Conservation (phyloP, 352 stramenopile genomes). For the Globisporangium spinosum region DNA sequence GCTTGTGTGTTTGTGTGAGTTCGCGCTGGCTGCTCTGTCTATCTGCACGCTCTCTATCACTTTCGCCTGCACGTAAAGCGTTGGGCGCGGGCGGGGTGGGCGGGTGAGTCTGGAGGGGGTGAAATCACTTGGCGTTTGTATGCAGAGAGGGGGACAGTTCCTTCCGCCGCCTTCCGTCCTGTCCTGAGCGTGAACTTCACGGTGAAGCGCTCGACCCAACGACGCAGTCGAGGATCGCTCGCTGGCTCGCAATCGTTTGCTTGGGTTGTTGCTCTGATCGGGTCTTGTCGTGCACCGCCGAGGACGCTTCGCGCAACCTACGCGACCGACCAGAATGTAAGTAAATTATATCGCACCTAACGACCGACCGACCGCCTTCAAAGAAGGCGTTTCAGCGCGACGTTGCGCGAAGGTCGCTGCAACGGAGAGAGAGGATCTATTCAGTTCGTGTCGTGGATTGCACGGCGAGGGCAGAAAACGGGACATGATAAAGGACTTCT, state of each 20-base stretch:
- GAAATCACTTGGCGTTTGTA: constrained; percentile 8
- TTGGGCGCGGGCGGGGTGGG: not conserved
- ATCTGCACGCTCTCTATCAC: constrained; percentile 6
- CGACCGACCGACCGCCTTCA: constrained; percentile 14
- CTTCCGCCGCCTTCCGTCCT: constrained; percentile 9
- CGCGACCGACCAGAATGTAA: constrained; percentile 15
- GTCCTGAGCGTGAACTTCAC: not conserved
- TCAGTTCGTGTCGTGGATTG: constrained; percentile 17
- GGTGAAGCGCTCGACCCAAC: constrained; percentile 9
- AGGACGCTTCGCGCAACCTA: constrained; percentile 21
- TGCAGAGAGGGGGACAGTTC: not conserved
- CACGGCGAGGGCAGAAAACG: constrained; percentile 2
- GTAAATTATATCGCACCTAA: not conserved
- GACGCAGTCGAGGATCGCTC: constrained; percentile 5
- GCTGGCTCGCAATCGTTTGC: not conserved
- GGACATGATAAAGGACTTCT: not conserved
- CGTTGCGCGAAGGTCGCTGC: constrained; percentile 19
- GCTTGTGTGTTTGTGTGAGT: not conserved
- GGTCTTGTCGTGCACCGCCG: constrained; percentile 10
- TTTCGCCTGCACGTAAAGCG: constrained; percentile 13
- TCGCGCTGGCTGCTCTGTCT: constrained; percentile 8
- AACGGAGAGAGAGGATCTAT: constrained; percentile 17
- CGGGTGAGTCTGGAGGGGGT: not conserved
- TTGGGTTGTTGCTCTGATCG: not conserved
- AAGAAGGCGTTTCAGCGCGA: constrained; percentile 15